These are phyloP conservation scores for Asterophora lycoperdoides DNA, from an alignment of 768 basidiomycete genomes.

Conservation along the genomic window DNA sequence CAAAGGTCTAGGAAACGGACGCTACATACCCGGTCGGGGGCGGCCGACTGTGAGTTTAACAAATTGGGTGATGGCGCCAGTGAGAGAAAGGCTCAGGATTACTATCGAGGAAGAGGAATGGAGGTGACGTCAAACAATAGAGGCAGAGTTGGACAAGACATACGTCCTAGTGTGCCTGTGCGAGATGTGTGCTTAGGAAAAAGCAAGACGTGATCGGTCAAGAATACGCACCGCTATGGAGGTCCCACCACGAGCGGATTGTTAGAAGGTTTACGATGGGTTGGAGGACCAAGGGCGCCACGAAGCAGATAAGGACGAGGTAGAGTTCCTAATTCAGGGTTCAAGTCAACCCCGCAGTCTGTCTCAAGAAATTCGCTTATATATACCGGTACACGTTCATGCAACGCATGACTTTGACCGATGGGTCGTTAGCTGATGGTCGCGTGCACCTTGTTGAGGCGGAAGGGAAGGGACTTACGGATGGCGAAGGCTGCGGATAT, in stretches of 20 bases:
- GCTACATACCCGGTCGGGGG: constrained; percentile 69
- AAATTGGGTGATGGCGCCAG: constrained; percentile 81
- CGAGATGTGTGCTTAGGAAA: constrained; percentile 1
- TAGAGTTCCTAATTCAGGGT: constrained; percentile 35
- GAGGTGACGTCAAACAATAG: background rate
- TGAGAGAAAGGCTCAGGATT: constrained; percentile 66
- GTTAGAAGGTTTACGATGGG: constrained; percentile 66
- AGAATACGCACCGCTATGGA: constrained; percentile 57
- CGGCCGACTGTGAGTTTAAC: constrained; percentile 86
- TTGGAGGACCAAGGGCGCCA: constrained; percentile 68
- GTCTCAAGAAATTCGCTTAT: constrained; percentile 5
- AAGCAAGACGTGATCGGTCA: constrained; percentile 3
- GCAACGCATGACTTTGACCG: constrained; percentile 51
- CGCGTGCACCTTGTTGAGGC: background rate
- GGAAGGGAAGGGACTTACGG: constrained; percentile 28
- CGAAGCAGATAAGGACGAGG: constrained; percentile 48
- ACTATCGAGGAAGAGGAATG: constrained; percentile 34
- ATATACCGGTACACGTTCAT: constrained; percentile 75
- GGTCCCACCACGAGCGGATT: constrained; percentile 84
- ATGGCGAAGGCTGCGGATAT: constrained; percentile 31
- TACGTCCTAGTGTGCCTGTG: constrained; percentile 41
- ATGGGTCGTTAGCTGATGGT: background rate
- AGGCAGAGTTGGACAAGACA: constrained; percentile 9
- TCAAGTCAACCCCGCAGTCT: background rate
- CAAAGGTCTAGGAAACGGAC: background rate